phyloP scores from a whole-genome alignment of 192 early-diverging fungal species.

The Rhizophagus clarus region DNA sequence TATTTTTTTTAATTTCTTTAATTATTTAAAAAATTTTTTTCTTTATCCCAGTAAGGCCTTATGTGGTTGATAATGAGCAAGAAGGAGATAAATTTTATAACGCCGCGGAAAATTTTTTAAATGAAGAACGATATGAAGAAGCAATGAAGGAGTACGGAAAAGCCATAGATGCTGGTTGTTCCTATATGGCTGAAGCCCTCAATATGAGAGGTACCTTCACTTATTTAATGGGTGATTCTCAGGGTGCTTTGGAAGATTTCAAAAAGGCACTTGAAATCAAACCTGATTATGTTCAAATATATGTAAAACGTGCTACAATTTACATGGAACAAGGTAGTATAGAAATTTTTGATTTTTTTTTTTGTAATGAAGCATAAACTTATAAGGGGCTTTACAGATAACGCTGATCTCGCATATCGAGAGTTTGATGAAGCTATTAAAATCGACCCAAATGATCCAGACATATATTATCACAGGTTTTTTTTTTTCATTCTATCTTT shows the following conservation, averaged over 20 bases:
- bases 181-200: slow-evolving; percentile 64
- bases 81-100: slow-evolving; percentile 57
- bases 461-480: slow-evolving; percentile 87
- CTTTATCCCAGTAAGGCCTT: neutral
- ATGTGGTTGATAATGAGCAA: slow-evolving; percentile 31
- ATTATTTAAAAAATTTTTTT: neutral
- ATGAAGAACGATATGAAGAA: slow-evolving; percentile 57
- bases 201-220: slow-evolving; percentile 88
- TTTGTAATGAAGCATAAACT: neutral
- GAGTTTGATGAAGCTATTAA: slow-evolving; percentile 74
- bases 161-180: slow-evolving; percentile 63
- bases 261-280: slow-evolving; percentile 81
- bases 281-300: slow-evolving; percentile 77
- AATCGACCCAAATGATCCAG: slow-evolving; percentile 73
- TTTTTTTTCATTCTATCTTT: neutral
- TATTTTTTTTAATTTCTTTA: neutral
- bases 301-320: slow-evolving; percentile 89
- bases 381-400: slow-evolving; percentile 29
- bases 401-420: slow-evolving; percentile 60
- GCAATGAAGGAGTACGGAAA: slow-evolving; percentile 65
- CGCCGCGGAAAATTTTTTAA: slow-evolving; percentile 53
- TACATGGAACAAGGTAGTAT: slow-evolving; percentile 78
- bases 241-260: slow-evolving; percentile 70
- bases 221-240: slow-evolving; percentile 84
- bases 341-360: neutral